These are phyloP conservation scores for Fusarium mundagurra DNA, from an alignment of 2,329 filamentous ascomycete species.

Conservation along the genomic window DNA sequence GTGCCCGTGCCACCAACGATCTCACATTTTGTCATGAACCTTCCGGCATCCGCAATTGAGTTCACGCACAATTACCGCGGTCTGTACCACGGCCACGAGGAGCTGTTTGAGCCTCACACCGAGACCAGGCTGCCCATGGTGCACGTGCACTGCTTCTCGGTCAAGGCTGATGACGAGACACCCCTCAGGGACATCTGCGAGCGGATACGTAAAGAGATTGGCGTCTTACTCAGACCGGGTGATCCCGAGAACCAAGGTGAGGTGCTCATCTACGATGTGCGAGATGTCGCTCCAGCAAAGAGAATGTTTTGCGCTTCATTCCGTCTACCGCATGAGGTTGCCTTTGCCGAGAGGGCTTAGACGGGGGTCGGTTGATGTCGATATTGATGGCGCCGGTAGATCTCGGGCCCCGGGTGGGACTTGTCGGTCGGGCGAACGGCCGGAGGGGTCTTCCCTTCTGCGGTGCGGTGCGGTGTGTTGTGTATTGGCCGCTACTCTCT, in stretches of 20 bases:
- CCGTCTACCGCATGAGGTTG: slow-evolving; percentile 82
- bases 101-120: slow-evolving; percentile 71
- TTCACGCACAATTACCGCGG: slow-evolving; percentile 78
- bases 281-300: slow-evolving; percentile 92
- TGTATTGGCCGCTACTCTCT: neutral
- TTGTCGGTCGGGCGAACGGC: slow-evolving; percentile 19
- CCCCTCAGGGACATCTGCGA: slow-evolving; percentile 62
- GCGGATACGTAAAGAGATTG: slow-evolving; percentile 54
- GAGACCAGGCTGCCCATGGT: slow-evolving; percentile 76
- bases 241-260: slow-evolving; percentile 59
- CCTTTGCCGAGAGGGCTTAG: slow-evolving; percentile 66
- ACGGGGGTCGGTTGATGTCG: slow-evolving; percentile 15
- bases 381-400: slow-evolving; percentile 11
- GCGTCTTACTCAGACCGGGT: slow-evolving; percentile 53
- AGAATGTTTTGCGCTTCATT: slow-evolving; percentile 97
- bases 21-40: slow-evolving; percentile 97
- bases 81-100: slow-evolving; percentile 77
- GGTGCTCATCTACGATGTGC: slow-evolving; percentile 73
- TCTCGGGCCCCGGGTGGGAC: slow-evolving; percentile 21
- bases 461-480: neutral
- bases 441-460: slow-evolving; percentile 5
- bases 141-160: slow-evolving; percentile 94
- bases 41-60: slow-evolving; percentile 87
- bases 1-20: slow-evolving; percentile 76
- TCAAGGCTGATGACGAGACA: slow-evolving; percentile 79